Base-by-base conservation (phyloP, 768 basidiomycete genomes). In the Boletus coccyginus region DNA sequence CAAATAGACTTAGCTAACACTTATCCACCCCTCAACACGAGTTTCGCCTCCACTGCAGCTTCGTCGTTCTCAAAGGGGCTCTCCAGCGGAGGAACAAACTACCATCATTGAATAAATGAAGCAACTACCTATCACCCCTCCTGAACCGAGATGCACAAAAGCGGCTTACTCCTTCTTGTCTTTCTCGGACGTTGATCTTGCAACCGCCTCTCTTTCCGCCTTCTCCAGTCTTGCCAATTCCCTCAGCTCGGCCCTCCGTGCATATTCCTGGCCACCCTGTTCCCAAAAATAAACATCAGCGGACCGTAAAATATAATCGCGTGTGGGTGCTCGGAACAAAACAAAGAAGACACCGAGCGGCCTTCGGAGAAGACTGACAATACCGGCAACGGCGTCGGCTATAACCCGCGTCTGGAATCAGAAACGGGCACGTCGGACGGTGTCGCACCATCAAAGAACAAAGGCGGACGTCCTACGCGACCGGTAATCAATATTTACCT, bases 241-340 rank as follows among this genome's bases (percentile, higher is more conserved):
- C 61, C 62, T 71, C 56, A 68, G 79, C 64, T 90, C 90, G 46
- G 75, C 60, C 31, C 88, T 83, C 56, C 76, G 77, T 31, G 89
- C 90, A 66, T 88, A 94, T 75, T 92, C 92, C 67, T 94, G 92
- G 21, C 92, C 93, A 53, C 83, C 86, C 86, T 94, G 74, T 51
- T n/a, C 45, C 57, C 60, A 52, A 55, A 58, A 59, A 46, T 53
- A 56, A 44, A 13, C 8, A 0, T 64, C 41, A 62, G 61, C 46
- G 33, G 35, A 50, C 24, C 13, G 40, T 32, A 46, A 50, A 52
- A 59, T 29, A 55, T 41, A 52, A 17, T 39, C 62, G n/a, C 38
- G 49, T 41, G 39, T 52, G 52, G 44, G 17, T 36, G 45, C 35
- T 44, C 21, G 46, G 16, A 42, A 48, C 19, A 54, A 51, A 58